Base-by-base conservation (phyloP, 225 moss, liverwort and hornwort genomes). In the Marchantia polymorpha region DNA sequence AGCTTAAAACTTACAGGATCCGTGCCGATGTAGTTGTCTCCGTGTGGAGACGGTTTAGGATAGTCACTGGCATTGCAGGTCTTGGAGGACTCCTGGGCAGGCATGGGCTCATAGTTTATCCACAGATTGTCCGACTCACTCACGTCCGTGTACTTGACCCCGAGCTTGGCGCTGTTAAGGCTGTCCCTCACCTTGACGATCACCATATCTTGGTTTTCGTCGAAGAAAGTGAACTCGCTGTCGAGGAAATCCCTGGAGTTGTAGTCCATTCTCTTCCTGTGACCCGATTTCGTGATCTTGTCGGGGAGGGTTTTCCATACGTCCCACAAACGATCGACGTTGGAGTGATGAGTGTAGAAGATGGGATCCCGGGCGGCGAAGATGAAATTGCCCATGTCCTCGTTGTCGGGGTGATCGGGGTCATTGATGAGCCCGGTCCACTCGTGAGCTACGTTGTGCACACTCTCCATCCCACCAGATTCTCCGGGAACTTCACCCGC, bases 341-440 rank as follows among this genome's bases (percentile, higher is more conserved):
- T 82, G 68, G 31, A 0, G 66, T 82, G 82, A 51, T 82, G 82
- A 49, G 63, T 64, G 52, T 52, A 83, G 67, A 79, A 83, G 7
- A 79, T n/a, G 17, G 83, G 79, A 59, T 79, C 83, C 1, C 79
- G 64, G 3, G 50, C 66, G 0, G 51, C 79, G 12, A 83, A 68
- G 75, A 75, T 0, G 5, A 39, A 19, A 13, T 13, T 58, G 39
- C 39, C 39, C 39, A 39, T 39, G 46, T 46, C 68, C 12, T 77
- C 85, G 88, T 74, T 55, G 88, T 87, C 63, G n/a, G 86, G 82
- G 20, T 82, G 81, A 3, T 84, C 80, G 12, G 82, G 80, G 23
- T 74, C 64, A 12, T 20, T 15, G 7, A 23, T 82, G 27, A 78
- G 58, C 0, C 90, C 86, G 2, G 87, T 84, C 90, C 90, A 88